phyloP scores from a whole-genome alignment of 495 filamentous ascomycete species.

The Podospora conica region DNA sequence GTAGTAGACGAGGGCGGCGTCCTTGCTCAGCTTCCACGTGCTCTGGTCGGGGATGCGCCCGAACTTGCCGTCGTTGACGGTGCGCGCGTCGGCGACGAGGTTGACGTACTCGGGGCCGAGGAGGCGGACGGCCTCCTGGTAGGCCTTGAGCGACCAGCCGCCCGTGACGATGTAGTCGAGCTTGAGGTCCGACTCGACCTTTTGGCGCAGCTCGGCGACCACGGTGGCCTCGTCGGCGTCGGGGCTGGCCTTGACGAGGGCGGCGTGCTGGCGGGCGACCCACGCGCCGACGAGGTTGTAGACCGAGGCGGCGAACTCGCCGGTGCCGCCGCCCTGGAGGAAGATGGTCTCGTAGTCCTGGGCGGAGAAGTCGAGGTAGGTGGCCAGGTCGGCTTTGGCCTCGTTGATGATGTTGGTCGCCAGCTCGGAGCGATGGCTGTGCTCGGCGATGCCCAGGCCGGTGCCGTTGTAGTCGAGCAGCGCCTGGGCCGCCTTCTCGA shows the following conservation, averaged over 20 bases:
- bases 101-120: conserved; percentile 75
- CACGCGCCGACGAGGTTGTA: conserved; percentile 78
- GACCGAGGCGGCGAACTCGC: conserved; percentile 72
- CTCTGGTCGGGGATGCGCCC: conserved; percentile 71
- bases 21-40: conserved; percentile 68
- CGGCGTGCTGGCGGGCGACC: conserved; percentile 57
- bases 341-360: conserved; percentile 71
- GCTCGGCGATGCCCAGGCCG: conserved; percentile 76
- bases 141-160: conserved; percentile 90
- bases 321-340: conserved; percentile 78
- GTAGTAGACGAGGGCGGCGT: conserved; percentile 77
- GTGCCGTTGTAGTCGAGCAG: conserved; percentile 78
- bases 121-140: conserved; percentile 71
- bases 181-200: conserved; percentile 60
- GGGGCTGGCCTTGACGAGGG: conserved; percentile 32
- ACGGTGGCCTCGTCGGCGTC: conserved; percentile 42
- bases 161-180: conserved; percentile 90
- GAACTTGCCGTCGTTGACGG: conserved; percentile 75
- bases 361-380: conserved; percentile 63
- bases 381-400: conserved; percentile 57
- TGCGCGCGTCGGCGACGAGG: conserved; percentile 64
- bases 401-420: conserved; percentile 64
- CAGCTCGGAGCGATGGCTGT: conserved; percentile 79
- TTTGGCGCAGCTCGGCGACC: conserved; percentile 51
- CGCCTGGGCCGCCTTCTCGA: conserved; percentile 64